phyloP scores from a whole-genome alignment of 257 asterid species.

The Capsicum pubescens region DNA sequence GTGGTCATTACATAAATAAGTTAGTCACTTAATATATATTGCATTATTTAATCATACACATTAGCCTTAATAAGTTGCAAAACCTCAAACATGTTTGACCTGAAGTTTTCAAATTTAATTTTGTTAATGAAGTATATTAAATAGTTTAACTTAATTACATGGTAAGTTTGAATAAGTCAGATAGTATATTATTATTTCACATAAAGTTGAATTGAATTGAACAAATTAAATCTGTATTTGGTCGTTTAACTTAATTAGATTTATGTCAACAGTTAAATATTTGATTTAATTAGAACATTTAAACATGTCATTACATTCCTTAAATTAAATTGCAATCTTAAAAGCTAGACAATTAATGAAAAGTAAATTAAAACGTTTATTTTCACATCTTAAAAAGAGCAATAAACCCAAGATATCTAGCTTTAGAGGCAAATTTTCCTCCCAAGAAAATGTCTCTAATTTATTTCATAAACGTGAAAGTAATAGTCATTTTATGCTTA shows the following conservation, averaged over 20 bases:
- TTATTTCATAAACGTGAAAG: background rate
- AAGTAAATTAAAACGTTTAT: background rate
- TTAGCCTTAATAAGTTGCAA: background rate
- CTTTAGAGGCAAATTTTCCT: background rate
- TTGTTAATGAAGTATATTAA: no score
- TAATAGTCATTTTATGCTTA: background rate
- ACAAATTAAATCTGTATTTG: background rate
- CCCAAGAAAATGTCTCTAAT: background rate
- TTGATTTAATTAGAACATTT: background rate
- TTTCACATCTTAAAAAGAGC: background rate
- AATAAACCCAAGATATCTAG: background rate
- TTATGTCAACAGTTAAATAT: background rate
- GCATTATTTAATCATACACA: background rate
- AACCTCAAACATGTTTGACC: no score
- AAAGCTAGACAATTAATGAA: conserved; percentile 17
- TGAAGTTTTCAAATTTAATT: no score
- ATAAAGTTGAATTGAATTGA: background rate
- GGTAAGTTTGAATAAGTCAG: background rate
- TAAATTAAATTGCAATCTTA: conserved; percentile 2
- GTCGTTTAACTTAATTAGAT: background rate
- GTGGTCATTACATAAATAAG: background rate
- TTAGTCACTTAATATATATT: background rate
- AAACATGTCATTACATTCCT: background rate
- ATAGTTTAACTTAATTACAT: no score
- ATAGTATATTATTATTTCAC: background rate